Evolutionary conservation across 192 early-diverging fungal species (phyloP).

Genomic region (Backusella liffmaniae): DNA sequence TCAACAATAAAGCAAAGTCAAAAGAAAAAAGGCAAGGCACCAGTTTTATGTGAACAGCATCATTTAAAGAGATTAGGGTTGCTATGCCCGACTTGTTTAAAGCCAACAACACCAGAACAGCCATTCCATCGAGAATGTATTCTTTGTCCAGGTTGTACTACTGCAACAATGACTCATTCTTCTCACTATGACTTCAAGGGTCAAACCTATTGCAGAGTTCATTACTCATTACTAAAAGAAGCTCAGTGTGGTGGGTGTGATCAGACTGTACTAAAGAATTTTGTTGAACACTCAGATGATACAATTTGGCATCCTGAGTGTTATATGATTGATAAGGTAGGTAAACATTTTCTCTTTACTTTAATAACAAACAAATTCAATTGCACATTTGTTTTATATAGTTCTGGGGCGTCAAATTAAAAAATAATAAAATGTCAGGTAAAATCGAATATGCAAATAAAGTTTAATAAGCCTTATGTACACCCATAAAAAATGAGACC

Average conservation of each 20-base stretch:
- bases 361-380: background rate
- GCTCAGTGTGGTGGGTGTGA: constrained; percentile 79
- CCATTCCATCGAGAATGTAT: constrained; percentile 13
- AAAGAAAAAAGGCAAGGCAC: background rate
- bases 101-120: background rate
- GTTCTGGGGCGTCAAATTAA: background rate
- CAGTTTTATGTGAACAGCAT: background rate
- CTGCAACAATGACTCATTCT: background rate
- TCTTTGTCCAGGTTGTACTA: constrained; percentile 1
- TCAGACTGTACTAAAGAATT: constrained; percentile 77
- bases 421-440: background rate
- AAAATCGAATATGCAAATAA: background rate
- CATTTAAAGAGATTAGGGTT: background rate
- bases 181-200: constrained; percentile 84
- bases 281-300: constrained; percentile 67
- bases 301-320: constrained; percentile 84
- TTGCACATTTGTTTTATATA: background rate
- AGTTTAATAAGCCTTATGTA: background rate
- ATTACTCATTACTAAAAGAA: constrained; percentile 75
- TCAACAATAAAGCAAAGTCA: background rate
- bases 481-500: background rate
- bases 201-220: constrained; percentile 74
- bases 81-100: constrained; percentile 3
- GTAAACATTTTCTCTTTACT: background rate
- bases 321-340: constrained; percentile 87